Evolutionary conservation across 768 basidiomycete species (phyloP).

Genomic region (Leucocoprinus sp.): DNA sequence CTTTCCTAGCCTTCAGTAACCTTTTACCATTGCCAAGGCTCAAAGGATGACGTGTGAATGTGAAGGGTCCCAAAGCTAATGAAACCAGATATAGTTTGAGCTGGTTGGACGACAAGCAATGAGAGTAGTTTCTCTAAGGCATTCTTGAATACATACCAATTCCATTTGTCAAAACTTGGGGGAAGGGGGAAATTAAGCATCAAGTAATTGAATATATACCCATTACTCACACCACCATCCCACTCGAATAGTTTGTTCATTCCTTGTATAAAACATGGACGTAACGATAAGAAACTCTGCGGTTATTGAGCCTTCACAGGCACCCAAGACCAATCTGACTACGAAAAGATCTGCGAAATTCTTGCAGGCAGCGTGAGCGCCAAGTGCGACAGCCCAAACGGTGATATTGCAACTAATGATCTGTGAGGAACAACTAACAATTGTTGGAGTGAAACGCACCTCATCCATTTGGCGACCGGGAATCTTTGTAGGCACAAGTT

Average conservation of each 20-base stretch:
- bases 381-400: constrained; percentile 55
- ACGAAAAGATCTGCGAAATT: constrained; percentile 59
- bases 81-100: constrained; percentile 65
- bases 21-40: constrained; percentile 67
- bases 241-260: constrained; percentile 58
- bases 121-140: not conserved
- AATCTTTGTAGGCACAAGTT: constrained; percentile 65
- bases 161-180: constrained; percentile 77
- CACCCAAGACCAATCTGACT: constrained; percentile 57
- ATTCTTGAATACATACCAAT: constrained; percentile 32
- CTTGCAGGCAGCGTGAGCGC: constrained; percentile 60
- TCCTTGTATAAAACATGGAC: constrained; percentile 72
- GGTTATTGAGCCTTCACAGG: constrained; percentile 66
- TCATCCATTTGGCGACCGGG: constrained; percentile 78
- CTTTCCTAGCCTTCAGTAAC: not conserved
- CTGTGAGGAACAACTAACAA: not conserved
- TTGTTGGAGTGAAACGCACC: constrained; percentile 26
- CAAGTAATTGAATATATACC: not conserved
- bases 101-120: constrained; percentile 21
- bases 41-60: constrained; percentile 45
- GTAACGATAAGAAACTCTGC: constrained; percentile 73
- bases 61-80: constrained; percentile 59
- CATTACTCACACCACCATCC: constrained; percentile 66
- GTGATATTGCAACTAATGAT: constrained; percentile 50
- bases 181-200: not conserved